Evolutionary conservation across 306 rosid genomes (phyloP), one percentile per base, ranked within the genome.

Genomic region (Comarum palustre): DNA sequence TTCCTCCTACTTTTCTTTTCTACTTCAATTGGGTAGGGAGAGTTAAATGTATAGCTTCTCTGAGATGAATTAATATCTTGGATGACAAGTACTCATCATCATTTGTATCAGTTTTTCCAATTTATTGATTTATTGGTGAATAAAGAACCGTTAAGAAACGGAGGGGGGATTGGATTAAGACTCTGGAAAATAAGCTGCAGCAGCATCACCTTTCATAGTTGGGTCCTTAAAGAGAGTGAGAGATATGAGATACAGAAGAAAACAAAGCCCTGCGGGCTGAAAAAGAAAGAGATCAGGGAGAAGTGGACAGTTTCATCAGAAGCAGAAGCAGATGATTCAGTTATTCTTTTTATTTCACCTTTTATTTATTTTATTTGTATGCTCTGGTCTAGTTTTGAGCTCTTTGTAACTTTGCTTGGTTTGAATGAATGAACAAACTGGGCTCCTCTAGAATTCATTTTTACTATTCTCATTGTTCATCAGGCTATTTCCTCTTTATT

Each of bases 41-140:
- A 41, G 45, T 12, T 61, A 34, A 36, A 25, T 64, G 68, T 64
- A 38, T 68, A 68, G 72, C 72, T 68, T 72, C 62, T 57, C 75
- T 63, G 48, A 73, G 77, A 73, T 63, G 71, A 36, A 67, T 38
- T 50, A 36, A 66, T 32, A 36, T 46, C 75, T 50, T 74, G 68
- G 54, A 39, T 11, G 66, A 60, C 58, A 20, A 52, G 72, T 62
- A 64, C 67, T 64, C 47, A n/a, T 66, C 36, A 41, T 2, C 55
- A 72, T 17, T 72, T 72, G 66, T 71, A 48, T 50, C 51, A 32
- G 36, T 62, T 75, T 59, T 64, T 75, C 73, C 73, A 54, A 75
- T 80, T 80, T 69, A 55, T 80, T 80, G 69, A 80, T 75, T 79
- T 69, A 67, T 80, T 75, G 83, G 83, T 51, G 80, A 80, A 80